Conservation (phyloP, 306 rosid genomes). For the Citrullus mucosospermus region DNA sequence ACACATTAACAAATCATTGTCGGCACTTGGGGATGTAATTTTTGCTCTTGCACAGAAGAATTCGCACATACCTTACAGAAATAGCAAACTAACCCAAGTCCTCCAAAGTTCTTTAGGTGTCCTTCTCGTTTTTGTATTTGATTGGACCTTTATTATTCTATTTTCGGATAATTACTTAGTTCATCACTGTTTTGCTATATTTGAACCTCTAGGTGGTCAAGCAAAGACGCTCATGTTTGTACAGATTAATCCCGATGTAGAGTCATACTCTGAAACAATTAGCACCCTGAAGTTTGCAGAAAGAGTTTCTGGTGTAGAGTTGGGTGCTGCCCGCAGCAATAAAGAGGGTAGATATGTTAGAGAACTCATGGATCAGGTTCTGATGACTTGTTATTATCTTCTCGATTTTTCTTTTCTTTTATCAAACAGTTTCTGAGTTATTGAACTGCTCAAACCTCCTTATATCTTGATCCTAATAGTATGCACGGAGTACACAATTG, state of each 20-base stretch:
- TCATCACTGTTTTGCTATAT: conserved; percentile 1
- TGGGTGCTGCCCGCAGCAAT: conserved; percentile 95
- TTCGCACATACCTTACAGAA: conserved; percentile 86
- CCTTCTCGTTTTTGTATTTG: conserved; percentile 4
- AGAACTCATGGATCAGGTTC: conserved; percentile 95
- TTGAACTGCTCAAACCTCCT: conserved; percentile 5
- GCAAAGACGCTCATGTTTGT: conserved; percentile 99
- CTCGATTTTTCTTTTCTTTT: not conserved
- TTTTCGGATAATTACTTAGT: not conserved
- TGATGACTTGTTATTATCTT: conserved; percentile 5
- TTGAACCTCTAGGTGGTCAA: conserved; percentile 66
- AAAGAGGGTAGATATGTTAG: conserved; percentile 94
- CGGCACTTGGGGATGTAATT: conserved; percentile 98
- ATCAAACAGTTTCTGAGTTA: not conserved
- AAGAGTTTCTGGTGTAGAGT: conserved; percentile 95
- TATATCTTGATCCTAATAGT: not conserved
- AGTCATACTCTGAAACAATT: conserved; percentile 75
- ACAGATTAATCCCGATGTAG: conserved; percentile 85
- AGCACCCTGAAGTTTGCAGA: conserved; percentile 98
- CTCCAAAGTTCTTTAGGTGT: conserved; percentile 96
- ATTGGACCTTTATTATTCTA: conserved; percentile 2
- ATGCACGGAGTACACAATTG: not conserved
- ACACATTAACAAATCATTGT: conserved; percentile 88
- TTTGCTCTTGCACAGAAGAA: conserved; percentile 89
- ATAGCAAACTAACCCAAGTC: conserved; percentile 96